Percentiles rank a stretch among this genome's conserved stretches.
These are phyloP conservation scores for Castanea sativa DNA, from an alignment of 306 rosid species.

Conservation along the genomic window DNA sequence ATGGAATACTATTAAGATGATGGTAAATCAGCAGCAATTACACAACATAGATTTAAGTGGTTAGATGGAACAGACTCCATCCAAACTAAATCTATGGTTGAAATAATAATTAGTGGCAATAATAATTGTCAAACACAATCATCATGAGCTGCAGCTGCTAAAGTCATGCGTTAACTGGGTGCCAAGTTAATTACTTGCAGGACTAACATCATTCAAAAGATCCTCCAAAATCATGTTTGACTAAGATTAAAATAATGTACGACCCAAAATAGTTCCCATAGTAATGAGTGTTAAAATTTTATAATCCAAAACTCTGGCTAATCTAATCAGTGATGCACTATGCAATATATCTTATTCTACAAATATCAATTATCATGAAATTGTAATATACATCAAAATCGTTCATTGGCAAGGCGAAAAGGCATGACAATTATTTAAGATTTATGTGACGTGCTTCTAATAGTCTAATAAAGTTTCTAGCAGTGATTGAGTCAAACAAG, in stretches of 20 bases:
- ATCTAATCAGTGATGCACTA: neutral
- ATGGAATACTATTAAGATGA: too few species aligned
- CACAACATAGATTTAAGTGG: too few species aligned
- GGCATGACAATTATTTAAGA: too few species aligned
- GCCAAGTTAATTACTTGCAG: neutral
- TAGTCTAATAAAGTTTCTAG: too few species aligned
- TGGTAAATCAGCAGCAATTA: too few species aligned
- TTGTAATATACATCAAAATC: too few species aligned
- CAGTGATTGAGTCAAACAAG: too few species aligned
- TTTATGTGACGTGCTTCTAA: too few species aligned
- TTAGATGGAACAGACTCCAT: too few species aligned
- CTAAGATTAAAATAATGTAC: neutral
- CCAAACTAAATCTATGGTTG: too few species aligned
- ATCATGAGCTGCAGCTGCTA: neutral
- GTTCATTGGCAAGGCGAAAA: too few species aligned
- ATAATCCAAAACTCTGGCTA: neutral
- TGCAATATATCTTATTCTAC: neutral
- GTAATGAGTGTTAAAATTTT: neutral
- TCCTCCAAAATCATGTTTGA: neutral
- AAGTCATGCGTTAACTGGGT: neutral
- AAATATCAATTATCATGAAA: neutral
- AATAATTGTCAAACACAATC: neutral
- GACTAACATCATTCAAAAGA: neutral
- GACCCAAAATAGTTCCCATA: neutral
- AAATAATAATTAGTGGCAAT: neutral